A percentile compares a stretch with the other conserved stretches of the same genome.
These are phyloP conservation scores for Candida xiaguanensis DNA, from an alignment of 805 yeast species.

Conservation along the genomic window DNA sequence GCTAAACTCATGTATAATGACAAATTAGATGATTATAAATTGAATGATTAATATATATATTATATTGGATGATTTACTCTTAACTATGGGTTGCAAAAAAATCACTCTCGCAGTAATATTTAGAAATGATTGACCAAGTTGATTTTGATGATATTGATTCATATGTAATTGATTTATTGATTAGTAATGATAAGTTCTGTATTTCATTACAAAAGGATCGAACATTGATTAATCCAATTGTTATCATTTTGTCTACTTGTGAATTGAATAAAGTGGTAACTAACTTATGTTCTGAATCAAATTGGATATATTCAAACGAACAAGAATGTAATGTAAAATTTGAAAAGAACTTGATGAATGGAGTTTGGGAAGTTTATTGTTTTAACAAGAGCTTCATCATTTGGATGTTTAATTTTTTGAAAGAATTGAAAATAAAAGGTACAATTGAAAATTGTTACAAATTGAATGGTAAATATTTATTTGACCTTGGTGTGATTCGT, in stretches of 20 bases:
- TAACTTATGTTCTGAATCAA: not conserved
- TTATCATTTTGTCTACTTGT: not conserved
- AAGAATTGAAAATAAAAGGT: not conserved
- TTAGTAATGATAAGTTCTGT: not conserved
- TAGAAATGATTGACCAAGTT: too few species aligned
- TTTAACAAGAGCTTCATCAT: not conserved
- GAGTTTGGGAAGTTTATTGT: not conserved
- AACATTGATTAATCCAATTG: not conserved
- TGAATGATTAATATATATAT: not conserved
- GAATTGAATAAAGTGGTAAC: not conserved
- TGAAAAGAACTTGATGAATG: not conserved
- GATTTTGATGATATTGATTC: not conserved
- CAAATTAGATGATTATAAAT: not conserved
- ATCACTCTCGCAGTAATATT: not conserved
- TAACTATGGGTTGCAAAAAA: constrained; percentile 7
- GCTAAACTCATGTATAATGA: constrained; percentile 7
- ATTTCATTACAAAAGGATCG: not conserved
- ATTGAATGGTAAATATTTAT: not conserved
- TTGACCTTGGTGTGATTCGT: not conserved
- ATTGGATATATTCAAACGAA: not conserved
- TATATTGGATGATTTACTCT: not conserved
- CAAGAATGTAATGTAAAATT: not conserved
- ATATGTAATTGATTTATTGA: not conserved
- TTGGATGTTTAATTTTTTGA: not conserved
- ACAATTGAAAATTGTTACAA: not conserved